phyloP scores from a whole-genome alignment of 176 grass and related monocot genomes.

The Microstegium vimineum region DNA sequence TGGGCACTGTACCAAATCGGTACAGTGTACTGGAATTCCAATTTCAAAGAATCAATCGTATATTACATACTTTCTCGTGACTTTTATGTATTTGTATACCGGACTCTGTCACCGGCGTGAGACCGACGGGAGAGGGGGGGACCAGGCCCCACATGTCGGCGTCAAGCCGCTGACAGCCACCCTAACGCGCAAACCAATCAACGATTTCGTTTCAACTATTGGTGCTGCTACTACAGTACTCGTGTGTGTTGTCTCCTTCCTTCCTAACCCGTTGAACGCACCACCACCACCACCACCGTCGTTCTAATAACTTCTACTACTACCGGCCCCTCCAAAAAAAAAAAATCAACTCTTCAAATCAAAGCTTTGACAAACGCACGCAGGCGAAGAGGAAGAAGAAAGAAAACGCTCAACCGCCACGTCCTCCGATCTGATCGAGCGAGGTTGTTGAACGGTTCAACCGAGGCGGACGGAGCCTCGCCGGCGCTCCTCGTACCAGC shows the following conservation, averaged over 20 bases:
- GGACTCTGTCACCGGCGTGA: constrained; percentile 29
- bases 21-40: too few species aligned
- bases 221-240: neutral
- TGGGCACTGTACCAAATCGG: too few species aligned
- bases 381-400: neutral
- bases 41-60: constrained; percentile 43
- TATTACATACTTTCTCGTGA: constrained; percentile 2
- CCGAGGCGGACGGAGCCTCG: constrained; percentile 39
- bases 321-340: constrained; percentile 10
- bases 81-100: constrained; percentile 12
- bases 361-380: constrained; percentile 55
- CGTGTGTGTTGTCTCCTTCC: neutral
- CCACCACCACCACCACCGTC: neutral
- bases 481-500: constrained; percentile 85
- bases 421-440: neutral
- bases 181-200: constrained; percentile 20
- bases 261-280: constrained; percentile 28
- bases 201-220: constrained; percentile 15
- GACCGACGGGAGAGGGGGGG: neutral
- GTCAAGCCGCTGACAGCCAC: constrained; percentile 28
- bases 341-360: constrained; percentile 50
- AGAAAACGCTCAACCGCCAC: neutral
- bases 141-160: neutral
- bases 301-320: constrained; percentile 11
- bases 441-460: constrained; percentile 5